Conservation (phyloP, 257 asterid species). For the Verbena officinalis region DNA sequence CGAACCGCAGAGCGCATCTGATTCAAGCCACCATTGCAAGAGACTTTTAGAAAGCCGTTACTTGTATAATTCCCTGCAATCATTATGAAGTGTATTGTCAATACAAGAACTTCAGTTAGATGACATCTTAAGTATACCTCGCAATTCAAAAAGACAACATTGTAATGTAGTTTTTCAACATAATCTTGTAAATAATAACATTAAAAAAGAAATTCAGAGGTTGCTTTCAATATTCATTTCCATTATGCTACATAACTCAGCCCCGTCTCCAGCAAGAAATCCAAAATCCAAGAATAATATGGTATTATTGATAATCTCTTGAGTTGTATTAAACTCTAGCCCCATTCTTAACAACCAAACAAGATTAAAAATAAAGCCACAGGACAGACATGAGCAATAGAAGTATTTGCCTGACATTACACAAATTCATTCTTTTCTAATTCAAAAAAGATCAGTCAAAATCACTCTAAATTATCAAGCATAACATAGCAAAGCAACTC, state of each 20-base stretch:
- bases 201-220: background rate
- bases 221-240: background rate
- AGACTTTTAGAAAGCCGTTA: constrained; percentile 80
- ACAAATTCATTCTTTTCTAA: constrained; percentile 7
- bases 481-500: constrained; percentile 21
- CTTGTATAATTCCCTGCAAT: constrained; percentile 76
- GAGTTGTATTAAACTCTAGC: background rate
- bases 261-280: no score
- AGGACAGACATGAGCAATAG: no score
- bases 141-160: constrained; percentile 3
- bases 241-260: no score
- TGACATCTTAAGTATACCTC: constrained; percentile 8
- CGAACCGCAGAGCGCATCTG: constrained; percentile 98
- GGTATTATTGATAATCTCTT: background rate
- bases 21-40: constrained; percentile 96
- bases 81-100: constrained; percentile 10
- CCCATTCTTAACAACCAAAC: background rate
- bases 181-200: background rate
- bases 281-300: no score
- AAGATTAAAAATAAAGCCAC: background rate
- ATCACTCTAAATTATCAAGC: constrained; percentile 19
- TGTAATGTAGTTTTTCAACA: background rate
- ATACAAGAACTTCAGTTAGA: constrained; percentile 1
- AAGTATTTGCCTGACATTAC: no score
- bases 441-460: constrained; percentile 13